These are phyloP conservation scores for Aspergillus luchuensis DNA, from an alignment of 2,329 filamentous ascomycete genomes.

Conservation along the genomic window DNA sequence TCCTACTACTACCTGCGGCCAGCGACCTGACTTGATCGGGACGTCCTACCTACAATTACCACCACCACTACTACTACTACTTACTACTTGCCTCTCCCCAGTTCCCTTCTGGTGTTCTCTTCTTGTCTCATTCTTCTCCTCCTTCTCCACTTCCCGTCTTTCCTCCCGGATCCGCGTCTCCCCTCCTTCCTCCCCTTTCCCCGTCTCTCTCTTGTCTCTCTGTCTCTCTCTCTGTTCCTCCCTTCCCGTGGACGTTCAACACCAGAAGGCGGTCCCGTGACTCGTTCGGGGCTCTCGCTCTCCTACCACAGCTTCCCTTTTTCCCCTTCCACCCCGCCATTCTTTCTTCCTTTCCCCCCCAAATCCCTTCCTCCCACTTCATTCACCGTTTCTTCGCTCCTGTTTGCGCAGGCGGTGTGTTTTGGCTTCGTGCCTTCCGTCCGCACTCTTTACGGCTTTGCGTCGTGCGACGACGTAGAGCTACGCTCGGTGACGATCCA, in stretches of 20 bases:
- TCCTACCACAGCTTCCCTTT: slow-evolving; percentile 12
- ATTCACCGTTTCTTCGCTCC: slow-evolving; percentile 18
- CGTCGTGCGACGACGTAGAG: slow-evolving; percentile 40
- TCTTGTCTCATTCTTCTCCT: neutral
- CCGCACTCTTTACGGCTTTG: slow-evolving; percentile 30
- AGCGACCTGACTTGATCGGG: neutral
- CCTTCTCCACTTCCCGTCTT: slow-evolving; percentile 11
- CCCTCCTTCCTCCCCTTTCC: slow-evolving; percentile 10
- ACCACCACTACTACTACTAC: neutral
- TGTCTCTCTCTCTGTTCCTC: neutral
- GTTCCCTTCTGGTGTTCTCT: neutral
- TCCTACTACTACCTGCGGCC: neutral
- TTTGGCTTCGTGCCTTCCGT: slow-evolving; percentile 36
- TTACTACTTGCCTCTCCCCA: slow-evolving; percentile 4
- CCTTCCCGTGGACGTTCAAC: slow-evolving; percentile 4
- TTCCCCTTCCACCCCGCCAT: slow-evolving; percentile 4
- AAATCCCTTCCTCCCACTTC: slow-evolving; percentile 14
- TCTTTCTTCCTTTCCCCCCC: slow-evolving; percentile 11
- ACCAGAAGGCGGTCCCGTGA: slow-evolving; percentile 17
- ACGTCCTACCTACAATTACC: neutral
- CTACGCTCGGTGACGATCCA: slow-evolving; percentile 31
- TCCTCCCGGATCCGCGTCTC: slow-evolving; percentile 12
- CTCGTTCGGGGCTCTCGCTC: slow-evolving; percentile 15
- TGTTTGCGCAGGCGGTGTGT: slow-evolving; percentile 45
- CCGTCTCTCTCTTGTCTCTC: neutral